These are phyloP conservation scores for Helotiales sp. DNA, from an alignment of 2,329 filamentous ascomycete species.

Conservation along the genomic window DNA sequence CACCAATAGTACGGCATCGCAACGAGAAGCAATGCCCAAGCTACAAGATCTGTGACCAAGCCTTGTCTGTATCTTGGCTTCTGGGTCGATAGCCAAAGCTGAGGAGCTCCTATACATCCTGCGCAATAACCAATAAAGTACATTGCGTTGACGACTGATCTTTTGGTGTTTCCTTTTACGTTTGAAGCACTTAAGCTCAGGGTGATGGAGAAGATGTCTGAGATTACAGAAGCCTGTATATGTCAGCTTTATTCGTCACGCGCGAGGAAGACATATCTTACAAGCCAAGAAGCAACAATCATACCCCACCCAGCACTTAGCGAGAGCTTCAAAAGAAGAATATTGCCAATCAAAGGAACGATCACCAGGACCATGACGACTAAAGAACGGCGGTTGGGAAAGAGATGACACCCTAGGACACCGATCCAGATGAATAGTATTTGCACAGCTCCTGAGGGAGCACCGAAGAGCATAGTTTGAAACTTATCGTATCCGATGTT, in stretches of 20 bases:
- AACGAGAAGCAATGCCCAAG: conserved; percentile 42
- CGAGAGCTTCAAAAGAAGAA: conserved; percentile 45
- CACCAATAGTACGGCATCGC: conserved; percentile 37
- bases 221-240: conserved; percentile 32
- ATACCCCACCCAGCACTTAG: conserved; percentile 46
- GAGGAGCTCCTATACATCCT: conserved; percentile 47
- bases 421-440: conserved; percentile 48
- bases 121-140: conserved; percentile 52
- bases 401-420: conserved; percentile 39
- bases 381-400: conserved; percentile 41
- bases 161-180: conserved; percentile 52
- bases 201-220: conserved; percentile 42
- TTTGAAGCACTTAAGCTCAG: conserved; percentile 48
- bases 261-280: conserved; percentile 35
- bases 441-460: conserved; percentile 49
- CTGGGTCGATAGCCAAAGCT: conserved; percentile 44
- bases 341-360: conserved; percentile 45
- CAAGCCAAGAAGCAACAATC: conserved; percentile 48
- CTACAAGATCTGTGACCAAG: conserved; percentile 45
- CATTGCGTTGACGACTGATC: conserved; percentile 45
- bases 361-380: conserved; percentile 42
- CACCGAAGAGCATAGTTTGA: conserved; percentile 47
- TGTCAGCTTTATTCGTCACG: not conserved
- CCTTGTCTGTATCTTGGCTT: conserved; percentile 34
- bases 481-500: conserved; percentile 44